Conservation (phyloP, 257 asterid genomes). For the Cruciata laevipes region DNA sequence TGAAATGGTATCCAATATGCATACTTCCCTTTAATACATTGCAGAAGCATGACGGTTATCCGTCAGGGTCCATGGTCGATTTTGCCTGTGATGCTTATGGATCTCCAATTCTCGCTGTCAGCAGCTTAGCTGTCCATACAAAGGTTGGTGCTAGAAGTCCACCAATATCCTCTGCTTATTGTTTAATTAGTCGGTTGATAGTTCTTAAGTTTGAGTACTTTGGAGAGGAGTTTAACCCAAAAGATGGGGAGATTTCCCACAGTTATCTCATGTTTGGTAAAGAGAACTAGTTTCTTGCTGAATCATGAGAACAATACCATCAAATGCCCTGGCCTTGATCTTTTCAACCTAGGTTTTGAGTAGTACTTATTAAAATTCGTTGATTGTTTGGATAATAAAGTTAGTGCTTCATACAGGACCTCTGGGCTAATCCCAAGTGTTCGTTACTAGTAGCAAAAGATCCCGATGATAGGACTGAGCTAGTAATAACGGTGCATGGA, state of each 20-base stretch:
- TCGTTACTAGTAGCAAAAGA: slow-evolving; percentile 93
- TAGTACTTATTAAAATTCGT: background rate
- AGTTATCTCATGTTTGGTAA: background rate
- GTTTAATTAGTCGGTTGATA: background rate
- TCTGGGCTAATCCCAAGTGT: slow-evolving; percentile 74
- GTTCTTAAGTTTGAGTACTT: background rate
- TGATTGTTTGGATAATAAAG: slow-evolving; percentile 5
- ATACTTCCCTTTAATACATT: slow-evolving; percentile 10
- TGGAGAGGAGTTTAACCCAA: background rate
- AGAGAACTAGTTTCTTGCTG: background rate
- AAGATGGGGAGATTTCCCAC: no score
- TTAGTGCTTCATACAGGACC: slow-evolving; percentile 59
- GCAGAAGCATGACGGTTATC: slow-evolving; percentile 89
- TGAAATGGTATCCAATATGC: background rate
- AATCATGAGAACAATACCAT: background rate
- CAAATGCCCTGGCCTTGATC: background rate
- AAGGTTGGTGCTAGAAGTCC: slow-evolving; percentile 42
- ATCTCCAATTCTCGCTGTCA: slow-evolving; percentile 77
- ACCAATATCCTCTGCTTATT: background rate
- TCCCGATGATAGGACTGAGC: slow-evolving; percentile 85
- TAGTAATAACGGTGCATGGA: slow-evolving; percentile 73
- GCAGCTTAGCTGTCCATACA: slow-evolving; percentile 79
- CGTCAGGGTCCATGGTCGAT: slow-evolving; percentile 93
- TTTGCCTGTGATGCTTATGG: slow-evolving; percentile 91
- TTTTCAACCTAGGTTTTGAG: background rate